Evolutionary conservation across 2,329 filamentous ascomycete species (phyloP).

Genomic region (Stagonosporopsis vannaccii): DNA sequence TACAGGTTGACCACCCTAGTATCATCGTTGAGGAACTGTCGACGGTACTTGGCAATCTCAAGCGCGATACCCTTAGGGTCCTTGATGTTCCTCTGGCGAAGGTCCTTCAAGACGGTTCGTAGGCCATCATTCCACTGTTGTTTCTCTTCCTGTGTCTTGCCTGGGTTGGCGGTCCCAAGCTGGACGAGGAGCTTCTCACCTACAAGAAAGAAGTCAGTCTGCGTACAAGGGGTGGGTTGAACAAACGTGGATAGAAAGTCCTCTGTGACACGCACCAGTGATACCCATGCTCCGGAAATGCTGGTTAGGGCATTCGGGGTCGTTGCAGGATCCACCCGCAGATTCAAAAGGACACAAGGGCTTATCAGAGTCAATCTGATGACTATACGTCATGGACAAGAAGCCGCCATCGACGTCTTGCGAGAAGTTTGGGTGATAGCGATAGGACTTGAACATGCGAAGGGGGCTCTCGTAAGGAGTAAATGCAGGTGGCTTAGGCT

Average conservation of each 20-base stretch:
- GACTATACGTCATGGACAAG: constrained; percentile 91
- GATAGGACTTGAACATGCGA: constrained; percentile 82
- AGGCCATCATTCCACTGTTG: constrained; percentile 55
- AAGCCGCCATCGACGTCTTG: constrained; percentile 76
- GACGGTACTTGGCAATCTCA: constrained; percentile 50
- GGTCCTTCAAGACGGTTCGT: constrained; percentile 46
- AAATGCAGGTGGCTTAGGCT: constrained; percentile 44
- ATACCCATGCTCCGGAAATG: constrained; percentile 79
- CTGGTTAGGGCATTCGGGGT: constrained; percentile 75
- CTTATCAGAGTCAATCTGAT: constrained; percentile 79
- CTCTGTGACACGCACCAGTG: constrained; percentile 70
- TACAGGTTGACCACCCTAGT: constrained; percentile 49
- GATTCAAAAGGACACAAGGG: constrained; percentile 80
- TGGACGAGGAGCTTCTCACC: constrained; percentile 77
- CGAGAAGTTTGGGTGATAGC: constrained; percentile 82
- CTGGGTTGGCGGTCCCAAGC: constrained; percentile 69
- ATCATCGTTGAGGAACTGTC: constrained; percentile 51
- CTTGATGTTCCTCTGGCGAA: constrained; percentile 47
- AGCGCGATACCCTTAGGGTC: constrained; percentile 50
- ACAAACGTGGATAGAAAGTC: constrained; percentile 25
- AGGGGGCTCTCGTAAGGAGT: constrained; percentile 84
- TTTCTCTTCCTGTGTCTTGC: constrained; percentile 68
- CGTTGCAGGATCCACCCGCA: constrained; percentile 74
- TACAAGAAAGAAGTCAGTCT: constrained; percentile 55
- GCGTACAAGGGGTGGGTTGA: constrained; percentile 44